Percentiles rank a stretch among this genome's conserved stretches.
These are phyloP conservation scores for Gentiana dahurica DNA, from an alignment of 257 asterid species.

Conservation along the genomic window DNA sequence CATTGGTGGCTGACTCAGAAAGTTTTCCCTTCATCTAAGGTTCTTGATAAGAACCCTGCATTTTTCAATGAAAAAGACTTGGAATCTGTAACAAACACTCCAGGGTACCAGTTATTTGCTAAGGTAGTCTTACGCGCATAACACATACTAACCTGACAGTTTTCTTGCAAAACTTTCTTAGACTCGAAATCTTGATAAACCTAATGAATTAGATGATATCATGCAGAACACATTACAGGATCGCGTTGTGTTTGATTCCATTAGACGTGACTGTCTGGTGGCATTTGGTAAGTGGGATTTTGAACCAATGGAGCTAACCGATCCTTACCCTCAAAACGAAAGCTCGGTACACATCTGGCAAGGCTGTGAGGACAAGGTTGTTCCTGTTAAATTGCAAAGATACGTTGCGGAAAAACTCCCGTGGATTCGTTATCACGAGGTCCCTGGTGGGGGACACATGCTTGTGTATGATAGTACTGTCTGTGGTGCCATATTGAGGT, in stretches of 20 bases:
- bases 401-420: constrained; percentile 54
- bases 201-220: too few species aligned
- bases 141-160: neutral
- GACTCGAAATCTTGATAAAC: too few species aligned
- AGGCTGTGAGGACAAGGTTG: constrained; percentile 42
- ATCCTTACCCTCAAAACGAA: constrained; percentile 40
- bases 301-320: constrained; percentile 55
- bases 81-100: neutral
- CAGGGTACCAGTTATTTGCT: constrained; percentile 3
- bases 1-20: constrained; percentile 4
- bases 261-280: constrained; percentile 63
- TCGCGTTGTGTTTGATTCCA: constrained; percentile 46
- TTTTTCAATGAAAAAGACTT: neutral
- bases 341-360: constrained; percentile 39
- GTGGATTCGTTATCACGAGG: constrained; percentile 94
- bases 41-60: neutral
- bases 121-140: constrained; percentile 1
- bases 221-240: constrained; percentile 52
- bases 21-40: neutral
- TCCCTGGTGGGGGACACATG: constrained; percentile 87
- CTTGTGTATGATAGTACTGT: constrained; percentile 67
- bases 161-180: neutral
- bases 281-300: constrained; percentile 92
- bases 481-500: constrained; percentile 82
- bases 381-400: constrained; percentile 55